Conservation (phyloP, 352 stramenopile species). For the Albugo laibachii region DNA sequence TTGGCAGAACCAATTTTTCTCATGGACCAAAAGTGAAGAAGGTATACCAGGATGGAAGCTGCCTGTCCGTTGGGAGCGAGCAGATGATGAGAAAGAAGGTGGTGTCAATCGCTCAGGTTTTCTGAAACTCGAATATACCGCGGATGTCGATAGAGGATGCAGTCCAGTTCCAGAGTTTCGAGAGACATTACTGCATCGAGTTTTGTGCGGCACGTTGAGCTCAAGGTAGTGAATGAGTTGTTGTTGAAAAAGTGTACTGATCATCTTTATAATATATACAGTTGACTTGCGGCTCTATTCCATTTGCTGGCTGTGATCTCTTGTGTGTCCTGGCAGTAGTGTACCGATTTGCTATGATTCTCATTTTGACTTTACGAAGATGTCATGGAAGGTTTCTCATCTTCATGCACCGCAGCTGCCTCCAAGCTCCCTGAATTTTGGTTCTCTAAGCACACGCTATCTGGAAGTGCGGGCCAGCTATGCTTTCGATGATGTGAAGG, state of each 20-base stretch:
- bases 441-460: constrained; percentile 40
- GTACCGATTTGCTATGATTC: no score
- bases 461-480: constrained; percentile 57
- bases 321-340: no score
- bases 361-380: no score
- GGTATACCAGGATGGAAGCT: constrained; percentile 64
- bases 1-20: constrained; percentile 67
- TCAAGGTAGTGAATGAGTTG: no score
- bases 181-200: constrained; percentile 29
- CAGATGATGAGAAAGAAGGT: constrained; percentile 32
- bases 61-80: constrained; percentile 50
- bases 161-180: constrained; percentile 28
- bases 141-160: constrained; percentile 37
- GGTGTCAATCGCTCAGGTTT: constrained; percentile 45
- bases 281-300: no score
- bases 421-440: no score
- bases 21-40: constrained; percentile 19
- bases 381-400: no score
- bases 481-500: constrained; percentile 39
- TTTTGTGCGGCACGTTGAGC: constrained; percentile 29
- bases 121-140: constrained; percentile 58
- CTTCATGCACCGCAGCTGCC: no score
- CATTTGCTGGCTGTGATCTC: no score
- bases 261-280: no score
- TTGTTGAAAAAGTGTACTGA: no score